Percentiles rank a stretch among this genome's conserved stretches.
Evolutionary conservation across 139 green algal genomes (phyloP).

Genomic region (Chlorella sp.): DNA sequence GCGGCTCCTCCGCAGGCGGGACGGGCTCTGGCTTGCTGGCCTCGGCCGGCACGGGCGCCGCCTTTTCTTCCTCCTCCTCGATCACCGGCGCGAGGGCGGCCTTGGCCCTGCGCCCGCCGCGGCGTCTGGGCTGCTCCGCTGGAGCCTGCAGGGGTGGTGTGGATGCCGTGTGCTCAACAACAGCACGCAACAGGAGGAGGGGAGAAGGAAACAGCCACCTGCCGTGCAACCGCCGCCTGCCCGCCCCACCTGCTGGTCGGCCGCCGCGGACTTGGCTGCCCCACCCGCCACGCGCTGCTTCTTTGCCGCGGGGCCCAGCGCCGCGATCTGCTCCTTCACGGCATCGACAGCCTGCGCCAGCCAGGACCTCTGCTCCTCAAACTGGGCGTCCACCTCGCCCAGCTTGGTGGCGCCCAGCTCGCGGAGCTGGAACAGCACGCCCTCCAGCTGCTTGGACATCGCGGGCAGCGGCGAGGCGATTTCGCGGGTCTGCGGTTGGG

Average conservation of each 20-base stretch:
- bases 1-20: not conserved
- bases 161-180: not conserved
- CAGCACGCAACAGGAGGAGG: not conserved
- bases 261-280: not conserved
- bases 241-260: not conserved
- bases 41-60: not conserved
- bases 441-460: conserved; percentile 28
- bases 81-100: no score
- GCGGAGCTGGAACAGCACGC: conserved; percentile 20
- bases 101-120: not conserved
- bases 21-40: not conserved
- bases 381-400: conserved; percentile 14
- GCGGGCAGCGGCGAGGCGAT: no score
- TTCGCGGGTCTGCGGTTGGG: no score
- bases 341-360: conserved; percentile 13
- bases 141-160: not conserved
- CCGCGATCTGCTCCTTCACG: conserved; percentile 14
- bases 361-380: conserved; percentile 21
- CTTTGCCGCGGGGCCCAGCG: conserved; percentile 17
- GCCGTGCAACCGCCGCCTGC: not conserved
- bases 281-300: conserved; percentile 14
- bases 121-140: not conserved
- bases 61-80: not conserved
- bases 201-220: not conserved
- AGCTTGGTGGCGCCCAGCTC: conserved; percentile 18